Conservation (phyloP, 257 asterid genomes). For the Echites panduratus region DNA sequence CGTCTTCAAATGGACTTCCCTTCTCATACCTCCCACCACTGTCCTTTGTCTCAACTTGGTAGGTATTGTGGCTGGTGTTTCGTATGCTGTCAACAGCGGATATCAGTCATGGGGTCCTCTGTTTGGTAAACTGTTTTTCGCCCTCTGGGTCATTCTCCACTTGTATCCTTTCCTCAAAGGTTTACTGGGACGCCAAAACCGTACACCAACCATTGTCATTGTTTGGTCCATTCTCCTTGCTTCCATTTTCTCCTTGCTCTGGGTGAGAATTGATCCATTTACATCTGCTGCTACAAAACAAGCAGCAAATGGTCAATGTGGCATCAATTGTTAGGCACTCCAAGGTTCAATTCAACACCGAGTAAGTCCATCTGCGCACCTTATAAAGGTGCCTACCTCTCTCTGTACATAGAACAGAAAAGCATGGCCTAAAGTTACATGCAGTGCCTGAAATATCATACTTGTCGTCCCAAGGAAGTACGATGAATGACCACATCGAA, state of each 20-base stretch:
- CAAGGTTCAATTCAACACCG: background rate
- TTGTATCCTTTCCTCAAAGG: slow-evolving; percentile 91
- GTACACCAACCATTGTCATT: slow-evolving; percentile 90
- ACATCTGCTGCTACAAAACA: slow-evolving; percentile 41
- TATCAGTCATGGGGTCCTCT: slow-evolving; percentile 94
- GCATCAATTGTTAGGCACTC: slow-evolving; percentile 48
- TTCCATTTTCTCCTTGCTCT: slow-evolving; percentile 80
- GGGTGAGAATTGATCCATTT: slow-evolving; percentile 92
- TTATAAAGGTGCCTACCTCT: background rate
- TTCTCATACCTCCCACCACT: slow-evolving; percentile 85
- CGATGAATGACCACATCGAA: slow-evolving; percentile 12
- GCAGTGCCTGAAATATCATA: slow-evolving; percentile 11
- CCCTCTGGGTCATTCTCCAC: slow-evolving; percentile 89
- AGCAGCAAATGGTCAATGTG: slow-evolving; percentile 66
- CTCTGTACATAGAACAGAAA: slow-evolving; percentile 15
- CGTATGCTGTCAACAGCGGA: slow-evolving; percentile 77
- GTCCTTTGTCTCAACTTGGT: slow-evolving; percentile 69
- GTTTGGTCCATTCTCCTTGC: slow-evolving; percentile 96
- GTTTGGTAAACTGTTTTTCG: slow-evolving; percentile 67
- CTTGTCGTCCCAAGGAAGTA: slow-evolving; percentile 2
- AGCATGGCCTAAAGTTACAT: background rate
- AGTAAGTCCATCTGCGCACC: background rate
- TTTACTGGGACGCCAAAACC: slow-evolving; percentile 69
- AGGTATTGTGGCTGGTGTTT: slow-evolving; percentile 88
- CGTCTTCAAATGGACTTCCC: slow-evolving; percentile 84